Base-by-base conservation (phyloP, 768 basidiomycete genomes). In the Tulasnella sp. region DNA sequence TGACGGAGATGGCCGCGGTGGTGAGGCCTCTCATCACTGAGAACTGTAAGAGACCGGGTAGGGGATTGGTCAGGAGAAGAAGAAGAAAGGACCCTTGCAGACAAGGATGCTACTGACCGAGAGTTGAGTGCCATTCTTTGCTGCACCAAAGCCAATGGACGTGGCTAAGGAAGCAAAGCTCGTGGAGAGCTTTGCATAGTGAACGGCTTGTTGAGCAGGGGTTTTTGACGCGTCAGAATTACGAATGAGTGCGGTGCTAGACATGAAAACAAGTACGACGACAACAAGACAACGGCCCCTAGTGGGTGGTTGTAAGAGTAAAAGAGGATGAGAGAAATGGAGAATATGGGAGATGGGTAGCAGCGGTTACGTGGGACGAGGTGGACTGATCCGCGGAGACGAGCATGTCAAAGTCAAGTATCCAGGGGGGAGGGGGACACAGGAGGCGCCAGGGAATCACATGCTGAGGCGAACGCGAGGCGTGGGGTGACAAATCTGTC, bases 91-190 rank as follows among this genome's bases (percentile, higher is more conserved):
- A 42, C 24, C 49, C 49, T 38, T 50, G 31, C 11, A 3, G 55
- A 21, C 24, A 15, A 3, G 41, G 57, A 12, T 12, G 17, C 5
- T 38, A 75, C 79, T 60, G 68, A 88, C 86, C 60, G 84, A 84
- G 55, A 89, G 72, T 61, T 78, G 78, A 10, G 88, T 89, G 31
- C 81, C 76, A 15, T 72, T 70, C 69, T 85, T 87, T 7, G 77
- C 84, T 9, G 80, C 80, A 24, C 75, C 77, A 65, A 90, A 90
- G 21, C 83, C 80, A 48, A 84, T 59, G n/a, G 79, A 74, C 34
- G 81, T 76, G 19, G 81, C 76, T 48, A 79, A 69, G 7, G 83
- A 82, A 9, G 85, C 87, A 43, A 82, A 70, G 65, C 86, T 84
- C 59, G 88, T 73, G 22, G 31, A 31, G 24, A 54, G 34, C 15